These are phyloP conservation scores for Ascocoryne sarcoides DNA, from an alignment of 2,329 filamentous ascomycete genomes.

Conservation along the genomic window DNA sequence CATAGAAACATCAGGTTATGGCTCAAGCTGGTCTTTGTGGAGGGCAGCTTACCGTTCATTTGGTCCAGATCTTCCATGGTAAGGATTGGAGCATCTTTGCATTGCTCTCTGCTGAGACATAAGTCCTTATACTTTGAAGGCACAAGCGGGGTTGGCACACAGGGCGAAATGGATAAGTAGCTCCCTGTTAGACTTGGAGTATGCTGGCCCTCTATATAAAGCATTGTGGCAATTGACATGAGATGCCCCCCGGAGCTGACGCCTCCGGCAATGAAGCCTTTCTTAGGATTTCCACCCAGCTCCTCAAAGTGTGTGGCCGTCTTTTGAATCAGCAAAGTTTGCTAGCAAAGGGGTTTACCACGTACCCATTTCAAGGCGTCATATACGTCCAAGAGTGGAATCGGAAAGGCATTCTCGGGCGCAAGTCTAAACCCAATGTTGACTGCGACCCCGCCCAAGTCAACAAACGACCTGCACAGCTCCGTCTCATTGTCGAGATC, in stretches of 20 bases:
- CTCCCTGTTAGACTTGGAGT: constrained; percentile 13
- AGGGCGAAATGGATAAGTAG: constrained; percentile 14
- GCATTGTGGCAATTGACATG: constrained; percentile 31
- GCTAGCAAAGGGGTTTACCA: background rate
- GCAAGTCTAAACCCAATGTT: constrained; percentile 37
- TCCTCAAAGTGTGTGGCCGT: constrained; percentile 31
- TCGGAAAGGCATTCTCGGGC: constrained; percentile 39
- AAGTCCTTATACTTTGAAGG: constrained; percentile 22
- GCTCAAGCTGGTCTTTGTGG: too few relatives aligned
- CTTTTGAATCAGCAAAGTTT: constrained; percentile 5
- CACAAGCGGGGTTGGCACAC: constrained; percentile 13
- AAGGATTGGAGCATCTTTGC: background rate
- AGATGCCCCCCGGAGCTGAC: constrained; percentile 38
- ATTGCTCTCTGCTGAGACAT: background rate
- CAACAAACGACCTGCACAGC: constrained; percentile 27
- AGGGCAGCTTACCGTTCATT: too few relatives aligned
- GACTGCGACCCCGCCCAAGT: constrained; percentile 33
- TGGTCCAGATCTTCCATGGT: background rate
- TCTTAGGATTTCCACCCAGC: constrained; percentile 33
- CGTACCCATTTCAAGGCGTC: constrained; percentile 38
- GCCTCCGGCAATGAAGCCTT: constrained; percentile 42
- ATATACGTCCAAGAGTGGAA: constrained; percentile 35
- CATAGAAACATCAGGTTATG: too few relatives aligned
- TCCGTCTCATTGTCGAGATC: constrained; percentile 28
- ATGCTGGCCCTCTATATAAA: constrained; percentile 18